phyloP scores from a whole-genome alignment of 352 stramenopile genomes.

The Pythium brachiatum region DNA sequence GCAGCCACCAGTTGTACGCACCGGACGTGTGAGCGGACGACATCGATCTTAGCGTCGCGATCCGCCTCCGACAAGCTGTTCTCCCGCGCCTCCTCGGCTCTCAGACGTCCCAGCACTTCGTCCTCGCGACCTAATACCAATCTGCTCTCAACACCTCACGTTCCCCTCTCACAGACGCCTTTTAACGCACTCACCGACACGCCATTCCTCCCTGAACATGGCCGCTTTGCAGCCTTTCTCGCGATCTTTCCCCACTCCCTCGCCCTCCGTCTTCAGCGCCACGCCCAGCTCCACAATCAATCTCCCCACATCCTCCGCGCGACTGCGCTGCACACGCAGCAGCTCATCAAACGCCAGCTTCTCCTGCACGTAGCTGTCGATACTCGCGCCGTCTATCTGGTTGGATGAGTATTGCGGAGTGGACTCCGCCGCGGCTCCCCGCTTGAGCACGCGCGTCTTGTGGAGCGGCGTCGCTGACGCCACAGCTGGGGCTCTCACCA shows the following conservation, averaged over 20 bases:
- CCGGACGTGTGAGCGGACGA: constrained; percentile 8
- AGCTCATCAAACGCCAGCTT: constrained; percentile 42
- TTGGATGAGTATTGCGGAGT: too few relatives aligned
- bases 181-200: constrained; percentile 22
- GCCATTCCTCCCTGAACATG: constrained; percentile 43
- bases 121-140: constrained; percentile 27
- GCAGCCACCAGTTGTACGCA: not conserved
- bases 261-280: not conserved
- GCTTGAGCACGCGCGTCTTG: constrained; percentile 16
- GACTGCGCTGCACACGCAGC: constrained; percentile 31
- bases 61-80: not conserved
- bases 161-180: not conserved
- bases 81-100: constrained; percentile 2
- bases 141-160: not conserved
- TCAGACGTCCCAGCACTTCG: constrained; percentile 23
- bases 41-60: not conserved
- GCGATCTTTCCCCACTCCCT: not conserved
- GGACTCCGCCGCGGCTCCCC: not conserved
- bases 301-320: constrained; percentile 30
- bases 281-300: constrained; percentile 17
- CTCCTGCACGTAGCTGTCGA: constrained; percentile 12
- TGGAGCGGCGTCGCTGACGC: not conserved
- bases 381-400: constrained; percentile 9
- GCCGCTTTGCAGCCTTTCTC: constrained; percentile 13
- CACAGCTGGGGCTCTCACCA: not conserved